Evolutionary conservation across 2,329 filamentous ascomycete genomes (phyloP).

Genomic region (Tolypocladium amazonense): DNA sequence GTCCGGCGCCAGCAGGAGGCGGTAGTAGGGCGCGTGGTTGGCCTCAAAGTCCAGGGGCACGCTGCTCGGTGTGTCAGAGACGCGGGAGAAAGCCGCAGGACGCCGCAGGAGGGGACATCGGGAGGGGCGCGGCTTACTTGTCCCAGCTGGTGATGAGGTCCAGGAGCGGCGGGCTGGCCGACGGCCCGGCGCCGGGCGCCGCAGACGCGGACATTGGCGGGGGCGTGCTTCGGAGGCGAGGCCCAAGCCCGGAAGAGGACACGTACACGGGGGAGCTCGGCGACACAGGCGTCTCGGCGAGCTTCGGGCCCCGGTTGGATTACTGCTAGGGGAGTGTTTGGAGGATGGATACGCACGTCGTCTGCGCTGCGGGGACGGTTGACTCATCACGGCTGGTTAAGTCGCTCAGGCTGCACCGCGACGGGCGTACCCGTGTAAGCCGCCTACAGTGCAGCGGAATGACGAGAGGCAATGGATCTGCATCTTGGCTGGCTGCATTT

Average conservation of each 20-base stretch:
- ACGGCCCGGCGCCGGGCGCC: background rate
- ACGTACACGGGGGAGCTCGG: background rate
- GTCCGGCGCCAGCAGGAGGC: constrained; percentile 33
- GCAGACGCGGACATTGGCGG: background rate
- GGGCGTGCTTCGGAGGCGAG: background rate
- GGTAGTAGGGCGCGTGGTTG: constrained; percentile 28
- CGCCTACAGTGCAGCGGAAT: background rate
- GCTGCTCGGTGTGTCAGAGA: constrained; percentile 15
- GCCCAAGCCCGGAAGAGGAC: background rate
- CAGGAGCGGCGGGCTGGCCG: constrained; percentile 11
- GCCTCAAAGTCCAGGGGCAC: constrained; percentile 34
- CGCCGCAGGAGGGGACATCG: too few species aligned
- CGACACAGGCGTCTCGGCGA: background rate
- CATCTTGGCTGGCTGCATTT: background rate
- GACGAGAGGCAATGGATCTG: background rate
- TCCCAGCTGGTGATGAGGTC: constrained; percentile 29
- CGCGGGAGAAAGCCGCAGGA: too few species aligned
- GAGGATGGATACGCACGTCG: background rate
- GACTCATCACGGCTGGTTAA: background rate
- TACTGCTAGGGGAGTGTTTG: background rate
- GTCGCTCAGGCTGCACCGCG: background rate
- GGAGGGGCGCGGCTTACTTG: constrained; percentile 21
- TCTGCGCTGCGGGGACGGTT: background rate
- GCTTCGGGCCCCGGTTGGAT: background rate
- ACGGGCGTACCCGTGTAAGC: background rate